A percentile compares a stretch with the other conserved stretches of the same genome.
Conservation (phyloP, 2,329 filamentous ascomycete species). For the Eutypella sp. region DNA sequence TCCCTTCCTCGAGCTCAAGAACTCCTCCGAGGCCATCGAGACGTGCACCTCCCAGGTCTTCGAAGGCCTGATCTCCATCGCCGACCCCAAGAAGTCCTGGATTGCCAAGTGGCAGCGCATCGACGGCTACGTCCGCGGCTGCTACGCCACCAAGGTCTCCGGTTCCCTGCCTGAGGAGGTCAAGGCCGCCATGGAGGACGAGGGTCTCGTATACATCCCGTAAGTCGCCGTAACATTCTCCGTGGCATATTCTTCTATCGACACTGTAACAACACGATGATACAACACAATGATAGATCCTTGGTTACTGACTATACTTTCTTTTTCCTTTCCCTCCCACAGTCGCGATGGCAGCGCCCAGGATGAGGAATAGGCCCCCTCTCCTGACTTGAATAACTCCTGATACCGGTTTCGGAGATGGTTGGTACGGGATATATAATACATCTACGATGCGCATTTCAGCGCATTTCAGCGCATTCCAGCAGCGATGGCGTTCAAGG, state of each 20-base stretch:
- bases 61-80: slow-evolving; percentile 82
- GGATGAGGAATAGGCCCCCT: slow-evolving; percentile 13
- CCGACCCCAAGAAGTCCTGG: slow-evolving; percentile 82
- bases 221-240: slow-evolving; percentile 38
- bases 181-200: slow-evolving; percentile 54
- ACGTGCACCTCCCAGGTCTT: slow-evolving; percentile 96
- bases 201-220: slow-evolving; percentile 62
- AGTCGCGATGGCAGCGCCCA: slow-evolving; percentile 19
- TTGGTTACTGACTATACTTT: too few species aligned
- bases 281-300: too few species aligned
- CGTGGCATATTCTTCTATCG: slow-evolving; percentile 39
- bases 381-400: not conserved
- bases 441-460: too few species aligned
- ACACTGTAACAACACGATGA: not conserved
- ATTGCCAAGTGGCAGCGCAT: slow-evolving; percentile 95
- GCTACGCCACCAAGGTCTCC: slow-evolving; percentile 93
- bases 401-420: not conserved
- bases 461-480: too few species aligned
- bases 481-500: not conserved
- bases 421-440: not conserved
- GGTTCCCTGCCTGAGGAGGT: slow-evolving; percentile 70
- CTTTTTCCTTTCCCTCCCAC: too few species aligned
- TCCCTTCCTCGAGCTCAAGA: slow-evolving; percentile 80
- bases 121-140: slow-evolving; percentile 79
- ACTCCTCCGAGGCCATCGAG: slow-evolving; percentile 74